Evolutionary conservation across 2,329 filamentous ascomycete genomes (phyloP).

Genomic region (Cercospora berteroae): DNA sequence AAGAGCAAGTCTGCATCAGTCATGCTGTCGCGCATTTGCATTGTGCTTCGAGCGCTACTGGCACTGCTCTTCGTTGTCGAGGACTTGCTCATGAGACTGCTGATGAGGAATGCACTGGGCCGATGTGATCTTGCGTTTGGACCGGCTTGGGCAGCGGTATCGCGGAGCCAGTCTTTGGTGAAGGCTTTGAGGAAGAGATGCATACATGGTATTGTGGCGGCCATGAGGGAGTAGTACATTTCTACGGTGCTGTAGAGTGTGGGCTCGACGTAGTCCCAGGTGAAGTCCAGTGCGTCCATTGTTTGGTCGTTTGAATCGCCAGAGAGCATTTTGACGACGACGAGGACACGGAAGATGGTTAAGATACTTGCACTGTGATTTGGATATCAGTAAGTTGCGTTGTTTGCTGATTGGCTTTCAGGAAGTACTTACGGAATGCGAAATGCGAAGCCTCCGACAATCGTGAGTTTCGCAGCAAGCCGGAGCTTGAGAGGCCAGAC

Average conservation of each 20-base stretch:
- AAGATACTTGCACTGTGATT: conserved; percentile 14
- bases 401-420: not conserved
- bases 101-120: conserved; percentile 2
- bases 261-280: conserved; percentile 16
- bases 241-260: conserved; percentile 17
- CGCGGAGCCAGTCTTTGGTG: conserved; percentile 18
- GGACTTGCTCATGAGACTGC: not conserved
- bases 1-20: conserved; percentile 11
- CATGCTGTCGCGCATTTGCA: conserved; percentile 7
- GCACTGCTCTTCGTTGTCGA: conserved; percentile 14
- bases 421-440: conserved; percentile 19
- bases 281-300: conserved; percentile 6
- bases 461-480: conserved; percentile 16
- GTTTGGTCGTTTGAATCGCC: not conserved
- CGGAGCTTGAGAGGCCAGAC: conserved; percentile 20
- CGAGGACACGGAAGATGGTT: conserved; percentile 11
- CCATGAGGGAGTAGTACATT: conserved; percentile 22
- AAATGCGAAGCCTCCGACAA: conserved; percentile 21
- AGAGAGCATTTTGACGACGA: conserved; percentile 15
- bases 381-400: not conserved
- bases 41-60: conserved; percentile 2
- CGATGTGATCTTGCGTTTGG: conserved; percentile 10
- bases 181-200: conserved; percentile 22
- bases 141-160: conserved; percentile 16
- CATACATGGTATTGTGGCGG: conserved; percentile 24